Percentiles rank a stretch among this genome's conserved stretches.
Conservation (phyloP, 192 early-diverging fungal genomes). For the Linnemannia exigua region DNA sequence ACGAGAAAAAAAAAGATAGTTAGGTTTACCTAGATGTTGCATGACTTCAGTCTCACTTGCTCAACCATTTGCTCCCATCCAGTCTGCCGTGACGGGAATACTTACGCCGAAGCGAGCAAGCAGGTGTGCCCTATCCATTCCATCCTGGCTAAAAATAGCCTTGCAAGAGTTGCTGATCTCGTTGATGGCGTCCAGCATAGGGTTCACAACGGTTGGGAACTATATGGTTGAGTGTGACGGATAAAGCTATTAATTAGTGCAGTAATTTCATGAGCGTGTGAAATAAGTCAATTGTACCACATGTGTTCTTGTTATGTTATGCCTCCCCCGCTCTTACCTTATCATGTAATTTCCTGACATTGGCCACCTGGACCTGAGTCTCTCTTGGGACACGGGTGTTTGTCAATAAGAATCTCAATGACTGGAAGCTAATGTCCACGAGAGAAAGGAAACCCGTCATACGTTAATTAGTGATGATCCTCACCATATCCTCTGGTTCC, state of each 20-base stretch:
- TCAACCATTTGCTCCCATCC: no score
- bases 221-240: not conserved
- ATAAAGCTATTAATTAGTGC: not conserved
- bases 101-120: conserved; percentile 49
- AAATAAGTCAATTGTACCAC: not conserved
- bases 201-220: conserved; percentile 72
- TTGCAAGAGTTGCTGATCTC: conserved; percentile 62
- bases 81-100: no score
- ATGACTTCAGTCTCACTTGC: not conserved
- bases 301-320: not conserved
- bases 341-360: conserved; percentile 73
- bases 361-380: conserved; percentile 88
- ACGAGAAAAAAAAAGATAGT: not conserved
- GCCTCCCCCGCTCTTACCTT: conserved; percentile 28
- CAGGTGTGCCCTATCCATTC: conserved; percentile 23
- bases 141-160: conserved; percentile 36
- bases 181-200: conserved; percentile 79
- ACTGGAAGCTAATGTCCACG: conserved; percentile 61
- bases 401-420: conserved; percentile 86
- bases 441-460: not conserved
- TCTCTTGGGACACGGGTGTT: conserved; percentile 93
- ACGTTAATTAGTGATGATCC: not conserved
- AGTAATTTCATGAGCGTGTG: not conserved
- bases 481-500: not conserved
- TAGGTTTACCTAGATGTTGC: not conserved